phyloP scores from a whole-genome alignment of 768 basidiomycete species.

The Trametes sanguinea region DNA sequence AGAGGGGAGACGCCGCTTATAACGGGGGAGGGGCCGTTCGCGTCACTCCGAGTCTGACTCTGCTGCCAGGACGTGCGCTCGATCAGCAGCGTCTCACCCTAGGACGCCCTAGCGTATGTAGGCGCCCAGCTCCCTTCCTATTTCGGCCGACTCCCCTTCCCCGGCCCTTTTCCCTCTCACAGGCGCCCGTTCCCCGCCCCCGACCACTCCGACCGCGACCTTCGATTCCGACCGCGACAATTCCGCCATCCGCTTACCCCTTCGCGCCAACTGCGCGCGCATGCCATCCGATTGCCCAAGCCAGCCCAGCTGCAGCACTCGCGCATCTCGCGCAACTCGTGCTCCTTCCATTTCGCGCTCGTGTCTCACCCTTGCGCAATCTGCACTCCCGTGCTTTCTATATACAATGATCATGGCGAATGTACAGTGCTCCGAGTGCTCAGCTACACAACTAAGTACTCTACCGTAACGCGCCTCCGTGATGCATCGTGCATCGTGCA shows the following conservation, averaged over 20 bases:
- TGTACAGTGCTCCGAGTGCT: neutral
- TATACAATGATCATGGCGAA: slow-evolving; percentile 5
- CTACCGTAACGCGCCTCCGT: neutral
- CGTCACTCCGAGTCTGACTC: neutral
- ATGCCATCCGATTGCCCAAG: no score
- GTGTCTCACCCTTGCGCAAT: no score
- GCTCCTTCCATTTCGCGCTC: no score
- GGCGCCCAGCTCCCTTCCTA: neutral
- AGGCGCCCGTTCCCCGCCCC: neutral
- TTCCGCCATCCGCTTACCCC: slow-evolving; percentile 8
- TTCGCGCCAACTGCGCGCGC: neutral
- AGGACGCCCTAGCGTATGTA: neutral
- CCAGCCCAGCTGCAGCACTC: neutral
- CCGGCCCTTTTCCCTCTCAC: slow-evolving; percentile 5
- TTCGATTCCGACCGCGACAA: neutral
- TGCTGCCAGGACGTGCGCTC: neutral
- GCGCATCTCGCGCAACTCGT: slow-evolving; percentile 8
- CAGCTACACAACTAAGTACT: neutral
- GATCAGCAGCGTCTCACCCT: slow-evolving; percentile 25
- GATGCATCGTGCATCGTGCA: neutral
- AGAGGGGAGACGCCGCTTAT: slow-evolving; percentile 40
- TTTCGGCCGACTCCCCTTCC: slow-evolving; percentile 21
- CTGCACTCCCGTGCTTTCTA: neutral
- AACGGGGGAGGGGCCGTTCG: slow-evolving; percentile 26
- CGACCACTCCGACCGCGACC: neutral